Base-by-base conservation (phyloP, 2,329 filamentous ascomycete species). In the Phaeosphaeria sp. region DNA sequence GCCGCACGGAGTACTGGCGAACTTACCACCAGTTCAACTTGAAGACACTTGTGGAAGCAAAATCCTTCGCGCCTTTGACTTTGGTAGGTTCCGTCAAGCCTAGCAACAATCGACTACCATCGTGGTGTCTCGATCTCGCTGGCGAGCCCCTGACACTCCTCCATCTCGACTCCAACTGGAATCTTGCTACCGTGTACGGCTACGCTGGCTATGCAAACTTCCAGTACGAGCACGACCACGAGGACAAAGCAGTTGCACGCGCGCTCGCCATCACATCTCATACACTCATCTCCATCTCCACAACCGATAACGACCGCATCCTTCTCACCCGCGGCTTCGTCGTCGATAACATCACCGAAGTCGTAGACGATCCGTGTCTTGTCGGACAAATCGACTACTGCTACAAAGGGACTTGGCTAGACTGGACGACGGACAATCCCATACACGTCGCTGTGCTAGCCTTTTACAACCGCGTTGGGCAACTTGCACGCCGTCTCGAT, bases 51-150 rank as follows among this genome's bases (percentile, higher is more conserved):
- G 9, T 17, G 3, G 22, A 21, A 6, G 43, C 41, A 13, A 43
- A 44, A 17, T 15, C 22, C 11, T 21, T 52, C 5, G 15, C 18
- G 0, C 13, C 22, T 48, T 15, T 36, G 47, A 36, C 17, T 23
- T 23, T 54, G 6, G 46, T 46, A 6, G 15, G 6, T n/a, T 36
- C 57, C 1, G 9, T 25, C 1, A 6, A 2, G 1, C 23, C 21
- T 2, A 23, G 25, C 11, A 27, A 22, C 6, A 2, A 30, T 9
- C 1, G 33, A 6, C n/a, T 56, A 6, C 53, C 57, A 5, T 56
- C 57, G 2, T 59, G 53, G 53, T 59, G 57, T 41, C 50, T 46
- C 0, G 42, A 56, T 15, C 27, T 51, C 22, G 21, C 23, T 46
- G 50, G 18, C 2, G 10, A 23, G 20, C 15, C 20, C 30, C 15